A percentile compares a stretch with the other conserved stretches of the same genome.
Evolutionary conservation across 1,284 basidiomycete genomes (phyloP).

Genomic region (Leccinum angustisporum): DNA sequence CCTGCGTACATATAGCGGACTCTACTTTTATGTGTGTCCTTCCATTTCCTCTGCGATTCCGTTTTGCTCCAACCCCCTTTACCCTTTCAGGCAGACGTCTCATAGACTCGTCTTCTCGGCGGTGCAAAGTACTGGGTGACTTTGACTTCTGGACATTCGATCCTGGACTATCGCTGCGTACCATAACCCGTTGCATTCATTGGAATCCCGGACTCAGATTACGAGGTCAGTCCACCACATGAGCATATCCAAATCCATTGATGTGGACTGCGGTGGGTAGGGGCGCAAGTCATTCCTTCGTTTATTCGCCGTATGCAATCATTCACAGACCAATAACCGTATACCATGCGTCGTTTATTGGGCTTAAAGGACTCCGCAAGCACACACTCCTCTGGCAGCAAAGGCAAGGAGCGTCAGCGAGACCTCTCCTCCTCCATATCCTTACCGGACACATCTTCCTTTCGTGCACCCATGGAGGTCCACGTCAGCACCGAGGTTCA

Average conservation of each 20-base stretch:
- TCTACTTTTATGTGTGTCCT: slow-evolving; percentile 5
- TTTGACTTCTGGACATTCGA: slow-evolving; percentile 1
- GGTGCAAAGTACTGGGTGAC: slow-evolving; percentile 4
- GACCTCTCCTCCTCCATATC: slow-evolving; percentile 9
- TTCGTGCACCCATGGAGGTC: slow-evolving; percentile 25
- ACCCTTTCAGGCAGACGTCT: background rate
- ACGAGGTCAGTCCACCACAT: slow-evolving; percentile 15
- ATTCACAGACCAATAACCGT: slow-evolving; percentile 9
- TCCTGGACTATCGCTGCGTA: background rate
- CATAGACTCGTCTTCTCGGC: background rate
- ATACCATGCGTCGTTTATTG: slow-evolving; percentile 32
- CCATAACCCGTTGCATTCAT: slow-evolving; percentile 1
- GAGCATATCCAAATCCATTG: slow-evolving; percentile 1
- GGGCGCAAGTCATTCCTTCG: slow-evolving; percentile 10
- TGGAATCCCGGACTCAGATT: slow-evolving; percentile 3
- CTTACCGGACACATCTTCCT: slow-evolving; percentile 10
- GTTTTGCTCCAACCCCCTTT: slow-evolving; percentile 2
- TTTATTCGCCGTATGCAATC: slow-evolving; percentile 22
- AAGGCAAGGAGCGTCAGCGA: background rate
- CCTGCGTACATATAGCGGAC: slow-evolving; percentile 30
- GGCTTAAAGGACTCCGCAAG: slow-evolving; percentile 28
- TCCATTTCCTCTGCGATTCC: slow-evolving; percentile 15
- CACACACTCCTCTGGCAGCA: slow-evolving; percentile 3
- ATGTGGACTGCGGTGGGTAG: slow-evolving; percentile 23
- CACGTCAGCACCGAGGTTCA: slow-evolving; percentile 31